Conservation (phyloP, 2,329 filamentous ascomycete genomes). For the Tolypocladium sp. region DNA sequence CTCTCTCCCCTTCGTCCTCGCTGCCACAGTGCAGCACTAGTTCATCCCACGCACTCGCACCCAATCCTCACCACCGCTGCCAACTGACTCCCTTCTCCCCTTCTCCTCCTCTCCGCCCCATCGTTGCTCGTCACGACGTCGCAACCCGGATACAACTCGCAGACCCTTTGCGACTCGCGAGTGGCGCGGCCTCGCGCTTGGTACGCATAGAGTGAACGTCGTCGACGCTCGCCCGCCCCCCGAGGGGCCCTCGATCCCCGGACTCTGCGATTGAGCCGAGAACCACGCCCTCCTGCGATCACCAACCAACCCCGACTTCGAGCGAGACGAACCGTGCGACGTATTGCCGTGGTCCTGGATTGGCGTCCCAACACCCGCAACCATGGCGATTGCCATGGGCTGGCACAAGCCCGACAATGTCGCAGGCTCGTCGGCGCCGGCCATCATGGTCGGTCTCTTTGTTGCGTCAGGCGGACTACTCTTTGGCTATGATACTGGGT, state of each 20-base stretch:
- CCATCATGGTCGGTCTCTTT: constrained; percentile 64
- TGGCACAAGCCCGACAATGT: constrained; percentile 70
- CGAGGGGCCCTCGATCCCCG: background rate
- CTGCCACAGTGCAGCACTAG: background rate
- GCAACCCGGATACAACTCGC: background rate
- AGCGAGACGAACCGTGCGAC: background rate
- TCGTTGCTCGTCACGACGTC: background rate
- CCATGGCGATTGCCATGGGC: constrained; percentile 59
- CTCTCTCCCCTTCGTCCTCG: background rate
- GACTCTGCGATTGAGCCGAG: background rate
- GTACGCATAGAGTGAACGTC: background rate
- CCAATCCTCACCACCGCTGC: background rate
- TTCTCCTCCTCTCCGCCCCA: background rate
- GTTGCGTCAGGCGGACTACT: constrained; percentile 60
- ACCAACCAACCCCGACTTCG: background rate
- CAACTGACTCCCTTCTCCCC: background rate
- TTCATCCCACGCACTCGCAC: background rate
- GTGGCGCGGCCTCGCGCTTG: background rate
- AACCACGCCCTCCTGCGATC: background rate
- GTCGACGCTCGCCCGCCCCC: background rate
- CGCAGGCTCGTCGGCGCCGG: constrained; percentile 62
- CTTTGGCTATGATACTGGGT: constrained; percentile 65
- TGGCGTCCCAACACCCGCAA: constrained; percentile 39
- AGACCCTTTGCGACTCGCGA: background rate
- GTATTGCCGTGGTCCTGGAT: constrained; percentile 30